Evolutionary conservation across 768 basidiomycete species (phyloP), one percentile per base, ranked within the genome.

Genomic region (Sporobolomyces roseus): DNA sequence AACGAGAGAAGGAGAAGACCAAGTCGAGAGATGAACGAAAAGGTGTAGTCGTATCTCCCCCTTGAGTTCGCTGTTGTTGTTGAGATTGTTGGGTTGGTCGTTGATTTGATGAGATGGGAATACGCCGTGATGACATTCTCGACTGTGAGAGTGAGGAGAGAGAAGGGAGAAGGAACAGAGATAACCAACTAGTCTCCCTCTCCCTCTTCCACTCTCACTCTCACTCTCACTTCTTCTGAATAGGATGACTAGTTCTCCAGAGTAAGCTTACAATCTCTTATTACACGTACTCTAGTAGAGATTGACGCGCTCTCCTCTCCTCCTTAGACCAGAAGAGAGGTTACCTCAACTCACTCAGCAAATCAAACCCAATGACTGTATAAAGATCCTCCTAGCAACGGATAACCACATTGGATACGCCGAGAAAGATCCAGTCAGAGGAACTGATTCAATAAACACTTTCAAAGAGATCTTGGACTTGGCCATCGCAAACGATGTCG

Each of bases 391-490:
- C 19, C 51, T 69, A 23, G 64, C 76, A 29, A 77, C 76, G 0
- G 76, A 77, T 70, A 77, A 75, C 63, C 76, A 77, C 69, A 75
- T 99, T 69, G 96, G 96, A 0, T 96, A 91, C 80, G 84, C 88
- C 70, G 94, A 98, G 79, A 84, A 91, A 68, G 96, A 99, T 77
- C 93, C 96, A 2, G 83, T 97, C 49, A 85, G 96, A 35, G 93
- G 94, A 0, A 88, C 91, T 78, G 96, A 99, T 77, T 90, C 92
- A 4, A 89, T 99, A 74, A 89, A 94, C 78, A 90, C 93, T 0
- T 99, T 99, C 80, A 84, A 83, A 73, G 96, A 99, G 80, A 91
- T 99, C 56, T 80, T 99, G 25, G 87, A 96, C 77, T 80, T 98
- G 10, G 94, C 92, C 3, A 86, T 88, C 21, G 93, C 93, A 74